A percentile compares a stretch with the other conserved stretches of the same genome.
Conservation (phyloP, 2,329 filamentous ascomycete genomes). For the Tolypocladium capitatum region DNA sequence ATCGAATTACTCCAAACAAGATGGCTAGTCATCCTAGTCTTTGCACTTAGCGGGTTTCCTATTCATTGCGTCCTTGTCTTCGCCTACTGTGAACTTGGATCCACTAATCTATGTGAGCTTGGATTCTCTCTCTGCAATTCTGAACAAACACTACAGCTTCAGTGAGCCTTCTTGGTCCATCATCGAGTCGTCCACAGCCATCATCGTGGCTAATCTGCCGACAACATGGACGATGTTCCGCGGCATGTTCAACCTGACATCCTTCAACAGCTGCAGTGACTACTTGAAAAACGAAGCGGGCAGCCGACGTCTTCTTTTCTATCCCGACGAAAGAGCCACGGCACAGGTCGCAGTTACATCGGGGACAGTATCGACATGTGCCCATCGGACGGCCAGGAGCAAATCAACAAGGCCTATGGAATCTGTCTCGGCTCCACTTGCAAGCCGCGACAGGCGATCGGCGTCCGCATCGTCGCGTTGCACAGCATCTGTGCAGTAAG, state of each 20-base stretch:
- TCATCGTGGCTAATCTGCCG: slow-evolving; percentile 29
- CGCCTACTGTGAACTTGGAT: not conserved
- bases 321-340: slow-evolving; percentile 6
- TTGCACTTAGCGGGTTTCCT: slow-evolving; percentile 32
- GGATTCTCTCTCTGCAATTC: slow-evolving; percentile 36
- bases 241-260: slow-evolving; percentile 18
- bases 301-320: not conserved
- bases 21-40: slow-evolving; percentile 32
- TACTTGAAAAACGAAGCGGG: slow-evolving; percentile 6
- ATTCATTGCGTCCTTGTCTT: slow-evolving; percentile 15
- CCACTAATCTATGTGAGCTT: not conserved
- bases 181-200: slow-evolving; percentile 30
- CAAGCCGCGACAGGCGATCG: too few species aligned
- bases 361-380: slow-evolving; percentile 8
- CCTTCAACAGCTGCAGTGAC: slow-evolving; percentile 8
- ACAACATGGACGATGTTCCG: slow-evolving; percentile 29
- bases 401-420: slow-evolving; percentile 18
- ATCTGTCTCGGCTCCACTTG: too few species aligned
- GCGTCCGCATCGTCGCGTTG: too few species aligned
- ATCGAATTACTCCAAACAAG: slow-evolving; percentile 38
- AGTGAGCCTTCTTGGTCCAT: slow-evolving; percentile 30
- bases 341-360: not conserved
- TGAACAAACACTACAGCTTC: slow-evolving; percentile 32
- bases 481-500: too few species aligned
- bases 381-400: slow-evolving; percentile 21